A percentile compares a stretch with the other conserved stretches of the same genome.
Evolutionary conservation across 495 filamentous ascomycete species (phyloP).

Genomic region (Penicillium canescens): DNA sequence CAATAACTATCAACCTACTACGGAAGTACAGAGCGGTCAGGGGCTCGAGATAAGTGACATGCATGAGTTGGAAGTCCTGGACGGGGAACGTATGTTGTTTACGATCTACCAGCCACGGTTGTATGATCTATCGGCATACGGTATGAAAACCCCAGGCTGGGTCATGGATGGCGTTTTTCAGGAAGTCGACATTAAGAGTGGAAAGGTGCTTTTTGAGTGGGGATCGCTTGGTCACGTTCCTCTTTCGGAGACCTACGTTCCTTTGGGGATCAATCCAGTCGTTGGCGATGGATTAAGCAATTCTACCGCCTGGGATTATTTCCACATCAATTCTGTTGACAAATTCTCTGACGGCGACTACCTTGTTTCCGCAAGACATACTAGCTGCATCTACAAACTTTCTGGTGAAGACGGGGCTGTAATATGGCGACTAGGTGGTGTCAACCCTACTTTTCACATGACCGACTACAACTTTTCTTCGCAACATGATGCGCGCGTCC

Average conservation of each 20-base stretch:
- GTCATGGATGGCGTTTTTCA: conserved; percentile 24
- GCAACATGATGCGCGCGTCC: conserved; percentile 49
- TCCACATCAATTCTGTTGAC: conserved; percentile 29
- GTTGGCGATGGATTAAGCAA: neutral
- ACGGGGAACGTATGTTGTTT: neutral
- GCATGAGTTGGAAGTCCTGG: conserved; percentile 27
- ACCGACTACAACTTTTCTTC: conserved; percentile 1
- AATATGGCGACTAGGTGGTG: conserved; percentile 53
- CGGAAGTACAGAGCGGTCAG: neutral
- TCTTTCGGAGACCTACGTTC: conserved; percentile 12
- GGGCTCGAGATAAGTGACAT: conserved; percentile 12
- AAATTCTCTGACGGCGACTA: conserved; percentile 43
- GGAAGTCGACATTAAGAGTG: conserved; percentile 26
- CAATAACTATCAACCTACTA: neutral
- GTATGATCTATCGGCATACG: conserved; percentile 17
- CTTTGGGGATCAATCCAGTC: neutral
- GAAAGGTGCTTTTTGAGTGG: conserved; percentile 29
- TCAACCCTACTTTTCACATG: conserved; percentile 40
- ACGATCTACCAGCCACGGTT: conserved; percentile 6
- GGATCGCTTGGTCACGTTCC: conserved; percentile 22
- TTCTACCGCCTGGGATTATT: conserved; percentile 28
- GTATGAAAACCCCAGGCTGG: conserved; percentile 16
- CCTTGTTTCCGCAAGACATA: conserved; percentile 50
- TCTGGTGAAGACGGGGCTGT: conserved; percentile 50
- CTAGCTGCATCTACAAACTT: conserved; percentile 49